phyloP scores from a whole-genome alignment of 768 basidiomycete genomes.

The Panaeolus papilionaceus region DNA sequence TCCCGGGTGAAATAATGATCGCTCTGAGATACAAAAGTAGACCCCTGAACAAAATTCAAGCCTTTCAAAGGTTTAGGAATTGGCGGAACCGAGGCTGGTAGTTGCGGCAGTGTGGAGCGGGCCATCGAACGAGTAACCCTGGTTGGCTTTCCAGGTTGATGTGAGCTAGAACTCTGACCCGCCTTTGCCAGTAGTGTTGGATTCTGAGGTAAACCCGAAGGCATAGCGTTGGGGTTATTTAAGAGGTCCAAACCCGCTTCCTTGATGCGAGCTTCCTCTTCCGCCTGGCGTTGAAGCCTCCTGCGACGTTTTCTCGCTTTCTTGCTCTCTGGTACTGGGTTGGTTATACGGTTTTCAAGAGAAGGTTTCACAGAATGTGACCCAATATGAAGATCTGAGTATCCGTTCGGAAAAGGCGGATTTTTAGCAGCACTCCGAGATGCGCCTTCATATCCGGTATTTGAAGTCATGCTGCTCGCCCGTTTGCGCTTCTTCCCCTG shows the following conservation, averaged over 20 bases:
- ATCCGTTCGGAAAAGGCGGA: not conserved
- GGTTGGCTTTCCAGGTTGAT: not conserved
- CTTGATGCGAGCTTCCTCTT: constrained; percentile 34
- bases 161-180: not conserved
- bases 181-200: not conserved
- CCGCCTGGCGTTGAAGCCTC: constrained; percentile 40
- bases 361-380: constrained; percentile 1
- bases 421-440: constrained; percentile 1
- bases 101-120: constrained; percentile 1
- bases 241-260: constrained; percentile 24
- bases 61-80: constrained; percentile 9
- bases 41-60: not conserved
- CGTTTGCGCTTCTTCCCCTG: constrained; percentile 32
- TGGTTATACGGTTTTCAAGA: constrained; percentile 1
- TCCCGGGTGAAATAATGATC: not conserved
- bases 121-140: not conserved
- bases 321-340: constrained; percentile 35
- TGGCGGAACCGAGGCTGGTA: not conserved
- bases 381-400: constrained; percentile 1
- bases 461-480: constrained; percentile 21
- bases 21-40: not conserved
- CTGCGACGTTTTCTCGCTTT: constrained; percentile 48
- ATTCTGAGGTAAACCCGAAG: constrained; percentile 19
- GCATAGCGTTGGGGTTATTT: constrained; percentile 21
- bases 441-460: not conserved